A percentile compares a stretch with the other conserved stretches of the same genome.
phyloP scores from a whole-genome alignment of 2,329 filamentous ascomycete species.

The Ascochyta viciae-villosae region DNA sequence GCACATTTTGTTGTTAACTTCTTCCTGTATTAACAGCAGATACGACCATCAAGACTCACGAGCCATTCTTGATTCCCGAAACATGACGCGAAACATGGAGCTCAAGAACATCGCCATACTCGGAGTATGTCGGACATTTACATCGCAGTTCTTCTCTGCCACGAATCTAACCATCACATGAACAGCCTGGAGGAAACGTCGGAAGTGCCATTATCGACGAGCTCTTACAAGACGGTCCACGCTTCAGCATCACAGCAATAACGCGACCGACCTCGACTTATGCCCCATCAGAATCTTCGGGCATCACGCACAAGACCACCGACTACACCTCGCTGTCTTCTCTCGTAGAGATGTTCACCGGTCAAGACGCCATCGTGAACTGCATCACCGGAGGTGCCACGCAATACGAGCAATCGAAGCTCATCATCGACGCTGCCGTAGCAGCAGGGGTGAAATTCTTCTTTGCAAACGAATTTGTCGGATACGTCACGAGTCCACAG shows the following conservation, averaged over 20 bases:
- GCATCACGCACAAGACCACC: constrained; percentile 27
- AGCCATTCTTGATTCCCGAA: background rate
- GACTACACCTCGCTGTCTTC: constrained; percentile 38
- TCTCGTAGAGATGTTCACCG: constrained; percentile 53
- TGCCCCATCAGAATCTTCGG: constrained; percentile 19
- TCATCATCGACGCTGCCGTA: constrained; percentile 45
- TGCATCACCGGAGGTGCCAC: constrained; percentile 55
- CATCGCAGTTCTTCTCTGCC: background rate
- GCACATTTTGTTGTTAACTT: background rate
- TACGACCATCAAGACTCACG: no score
- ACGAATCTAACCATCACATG: constrained; percentile 1
- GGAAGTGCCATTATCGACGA: constrained; percentile 39
- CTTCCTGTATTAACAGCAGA: background rate
- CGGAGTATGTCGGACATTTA: constrained; percentile 33
- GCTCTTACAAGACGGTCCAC: constrained; percentile 28
- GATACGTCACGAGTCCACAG: constrained; percentile 33
- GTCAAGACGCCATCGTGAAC: constrained; percentile 63
- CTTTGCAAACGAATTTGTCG: constrained; percentile 47
- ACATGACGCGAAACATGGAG: constrained; percentile 30
- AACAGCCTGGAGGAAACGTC: constrained; percentile 43
- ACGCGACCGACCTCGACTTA: constrained; percentile 35
- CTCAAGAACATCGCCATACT: constrained; percentile 47
- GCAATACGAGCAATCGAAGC: constrained; percentile 54
- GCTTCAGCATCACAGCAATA: constrained; percentile 40
- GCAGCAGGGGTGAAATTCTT: constrained; percentile 43